A percentile compares a stretch with the other conserved stretches of the same genome.
Conservation (phyloP, 2,329 filamentous ascomycete genomes). For the Penicillium sp. region DNA sequence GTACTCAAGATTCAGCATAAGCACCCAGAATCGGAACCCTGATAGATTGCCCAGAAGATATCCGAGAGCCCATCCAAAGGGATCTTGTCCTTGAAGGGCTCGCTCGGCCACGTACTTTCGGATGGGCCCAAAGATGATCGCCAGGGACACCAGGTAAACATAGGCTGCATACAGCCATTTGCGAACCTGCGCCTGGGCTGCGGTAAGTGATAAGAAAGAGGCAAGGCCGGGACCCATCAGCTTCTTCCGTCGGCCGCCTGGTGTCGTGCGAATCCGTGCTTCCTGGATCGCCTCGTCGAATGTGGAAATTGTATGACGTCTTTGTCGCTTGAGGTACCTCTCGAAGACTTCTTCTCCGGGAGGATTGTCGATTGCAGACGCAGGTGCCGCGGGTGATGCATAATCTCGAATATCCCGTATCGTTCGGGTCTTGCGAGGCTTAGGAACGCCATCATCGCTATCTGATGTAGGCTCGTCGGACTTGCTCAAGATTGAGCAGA, state of each 20-base stretch:
- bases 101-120: constrained; percentile 65
- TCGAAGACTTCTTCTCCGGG: constrained; percentile 25
- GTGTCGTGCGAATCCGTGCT: constrained; percentile 47
- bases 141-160: constrained; percentile 66
- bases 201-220: constrained; percentile 76
- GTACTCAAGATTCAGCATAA: constrained; percentile 64
- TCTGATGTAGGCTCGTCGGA: constrained; percentile 39
- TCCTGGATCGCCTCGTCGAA: constrained; percentile 32
- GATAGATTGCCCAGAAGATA: constrained; percentile 82
- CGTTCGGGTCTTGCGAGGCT: constrained; percentile 36
- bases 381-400: constrained; percentile 13
- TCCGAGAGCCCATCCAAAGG: constrained; percentile 86
- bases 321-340: constrained; percentile 16
- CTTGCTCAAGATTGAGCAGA: constrained; percentile 51
- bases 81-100: constrained; percentile 71
- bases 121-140: constrained; percentile 68
- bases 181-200: constrained; percentile 68
- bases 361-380: constrained; percentile 24
- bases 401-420: constrained; percentile 20
- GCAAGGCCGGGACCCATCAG: constrained; percentile 63
- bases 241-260: constrained; percentile 65
- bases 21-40: constrained; percentile 68
- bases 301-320: constrained; percentile 55
- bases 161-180: constrained; percentile 84
- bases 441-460: constrained; percentile 35